phyloP scores from a whole-genome alignment of 2,329 filamentous ascomycete genomes.

The Beauveria australis region DNA sequence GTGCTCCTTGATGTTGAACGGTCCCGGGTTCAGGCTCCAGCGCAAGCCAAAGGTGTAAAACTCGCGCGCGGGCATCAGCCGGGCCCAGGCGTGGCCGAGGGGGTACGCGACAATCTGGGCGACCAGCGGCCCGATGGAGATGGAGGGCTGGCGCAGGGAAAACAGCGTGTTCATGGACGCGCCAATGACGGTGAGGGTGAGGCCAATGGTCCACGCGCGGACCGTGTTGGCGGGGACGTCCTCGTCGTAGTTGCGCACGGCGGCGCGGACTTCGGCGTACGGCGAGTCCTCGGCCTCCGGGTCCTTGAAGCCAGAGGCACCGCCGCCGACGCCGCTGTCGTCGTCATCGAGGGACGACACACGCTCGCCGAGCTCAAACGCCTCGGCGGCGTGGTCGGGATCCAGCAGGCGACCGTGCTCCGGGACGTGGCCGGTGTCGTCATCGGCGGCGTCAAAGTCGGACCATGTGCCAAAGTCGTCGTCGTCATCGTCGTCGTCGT shows the following conservation, averaged over 20 bases:
- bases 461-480: conserved; percentile 1
- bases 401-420: conserved; percentile 51
- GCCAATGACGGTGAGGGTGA: conserved; percentile 46
- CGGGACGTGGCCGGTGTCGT: conserved; percentile 37
- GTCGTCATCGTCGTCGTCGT: background rate
- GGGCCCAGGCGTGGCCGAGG: conserved; percentile 53
- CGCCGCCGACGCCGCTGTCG: conserved; percentile 16
- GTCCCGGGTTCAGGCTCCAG: conserved; percentile 57
- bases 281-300: conserved; percentile 50
- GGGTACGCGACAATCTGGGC: conserved; percentile 59
- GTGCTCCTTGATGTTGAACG: conserved; percentile 65
- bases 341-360: conserved; percentile 16
- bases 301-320: conserved; percentile 24
- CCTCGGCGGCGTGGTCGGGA: conserved; percentile 33
- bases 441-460: conserved; percentile 11
- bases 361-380: conserved; percentile 5
- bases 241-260: conserved; percentile 57
- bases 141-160: conserved; percentile 53
- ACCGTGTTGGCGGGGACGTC: conserved; percentile 58
- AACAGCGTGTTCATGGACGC: conserved; percentile 57
- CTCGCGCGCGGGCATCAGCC: conserved; percentile 40
- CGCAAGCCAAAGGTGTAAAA: conserved; percentile 44
- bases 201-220: conserved; percentile 55
- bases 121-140: conserved; percentile 51
- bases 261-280: conserved; percentile 58